phyloP scores from a whole-genome alignment of 495 filamentous ascomycete genomes.

The Darksidea phi region DNA sequence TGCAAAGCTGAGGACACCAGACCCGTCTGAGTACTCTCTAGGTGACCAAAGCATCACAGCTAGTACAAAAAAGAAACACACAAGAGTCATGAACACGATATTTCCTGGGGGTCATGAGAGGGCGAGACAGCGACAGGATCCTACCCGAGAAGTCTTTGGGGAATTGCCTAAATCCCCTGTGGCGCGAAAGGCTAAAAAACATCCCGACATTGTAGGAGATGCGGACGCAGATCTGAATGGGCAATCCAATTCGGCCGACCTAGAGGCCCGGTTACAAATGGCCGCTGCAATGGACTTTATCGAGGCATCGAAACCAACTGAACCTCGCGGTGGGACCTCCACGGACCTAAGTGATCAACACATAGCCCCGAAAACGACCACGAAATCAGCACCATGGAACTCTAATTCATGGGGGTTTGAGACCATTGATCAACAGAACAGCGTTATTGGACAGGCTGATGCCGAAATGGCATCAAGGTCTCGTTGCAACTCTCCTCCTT shows the following conservation, averaged over 20 bases:
- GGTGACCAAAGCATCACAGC: background rate
- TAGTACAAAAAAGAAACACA: background rate
- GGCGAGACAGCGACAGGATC: constrained; percentile 1
- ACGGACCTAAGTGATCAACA: no score
- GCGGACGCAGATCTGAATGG: no score
- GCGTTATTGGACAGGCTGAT: background rate
- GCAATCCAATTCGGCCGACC: no score
- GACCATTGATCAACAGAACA: background rate
- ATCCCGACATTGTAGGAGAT: background rate
- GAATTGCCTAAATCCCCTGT: no score
- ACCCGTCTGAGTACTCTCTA: background rate
- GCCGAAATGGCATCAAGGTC: background rate
- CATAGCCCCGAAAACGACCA: no score
- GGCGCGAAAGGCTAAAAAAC: background rate
- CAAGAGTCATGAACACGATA: no score
- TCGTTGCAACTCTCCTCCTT: background rate
- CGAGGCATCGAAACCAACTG: no score
- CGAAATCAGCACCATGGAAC: constrained; percentile 1
- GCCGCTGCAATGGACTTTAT: no score
- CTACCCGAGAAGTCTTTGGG: no score
- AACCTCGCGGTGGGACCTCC: no score
- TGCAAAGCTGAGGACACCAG: no score
- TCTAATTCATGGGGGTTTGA: constrained; percentile 6
- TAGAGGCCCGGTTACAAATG: no score
- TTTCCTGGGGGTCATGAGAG: background rate